Conservation (phyloP, 768 basidiomycete genomes). For the Dendrothele bispora region DNA sequence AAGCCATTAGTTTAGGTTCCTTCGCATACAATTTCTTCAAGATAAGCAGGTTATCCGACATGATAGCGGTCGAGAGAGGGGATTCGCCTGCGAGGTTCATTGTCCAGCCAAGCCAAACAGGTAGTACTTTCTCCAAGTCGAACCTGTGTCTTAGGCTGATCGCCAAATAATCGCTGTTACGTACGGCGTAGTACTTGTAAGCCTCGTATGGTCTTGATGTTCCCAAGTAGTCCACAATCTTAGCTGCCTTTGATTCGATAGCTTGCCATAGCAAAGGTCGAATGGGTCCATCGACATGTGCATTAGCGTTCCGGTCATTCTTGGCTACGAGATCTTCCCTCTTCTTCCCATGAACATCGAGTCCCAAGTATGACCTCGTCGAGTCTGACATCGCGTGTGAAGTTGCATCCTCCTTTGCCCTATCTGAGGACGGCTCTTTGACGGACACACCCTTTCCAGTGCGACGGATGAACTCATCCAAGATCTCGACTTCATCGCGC, state of each 20-base stretch:
- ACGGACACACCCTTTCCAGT: constrained; percentile 44
- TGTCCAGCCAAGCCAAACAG: constrained; percentile 52
- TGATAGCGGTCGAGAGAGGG: constrained; percentile 45
- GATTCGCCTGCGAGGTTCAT: constrained; percentile 50
- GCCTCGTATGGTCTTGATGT: constrained; percentile 47
- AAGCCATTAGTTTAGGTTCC: constrained; percentile 39
- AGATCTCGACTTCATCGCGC: constrained; percentile 45
- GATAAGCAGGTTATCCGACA: constrained; percentile 32
- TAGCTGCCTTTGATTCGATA: constrained; percentile 15
- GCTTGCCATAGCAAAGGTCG: constrained; percentile 47
- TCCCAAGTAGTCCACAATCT: constrained; percentile 48
- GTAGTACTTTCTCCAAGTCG: constrained; percentile 41
- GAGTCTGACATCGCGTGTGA: constrained; percentile 31
- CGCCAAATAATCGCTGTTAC: constrained; percentile 41
- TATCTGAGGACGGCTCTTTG: constrained; percentile 5
- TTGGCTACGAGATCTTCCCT: constrained; percentile 49
- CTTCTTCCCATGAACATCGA: constrained; percentile 67
- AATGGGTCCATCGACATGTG: constrained; percentile 5
- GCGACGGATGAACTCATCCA: constrained; percentile 58
- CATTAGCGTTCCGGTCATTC: constrained; percentile 46
- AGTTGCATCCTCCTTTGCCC: constrained; percentile 22
- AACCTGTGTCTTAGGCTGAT: constrained; percentile 37
- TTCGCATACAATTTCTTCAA: constrained; percentile 47
- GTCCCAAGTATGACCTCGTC: constrained; percentile 53
- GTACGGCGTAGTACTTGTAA: constrained; percentile 47